Evolutionary conservation across 2,329 filamentous ascomycete species (phyloP).

Genomic region (Aspergillus fructus): DNA sequence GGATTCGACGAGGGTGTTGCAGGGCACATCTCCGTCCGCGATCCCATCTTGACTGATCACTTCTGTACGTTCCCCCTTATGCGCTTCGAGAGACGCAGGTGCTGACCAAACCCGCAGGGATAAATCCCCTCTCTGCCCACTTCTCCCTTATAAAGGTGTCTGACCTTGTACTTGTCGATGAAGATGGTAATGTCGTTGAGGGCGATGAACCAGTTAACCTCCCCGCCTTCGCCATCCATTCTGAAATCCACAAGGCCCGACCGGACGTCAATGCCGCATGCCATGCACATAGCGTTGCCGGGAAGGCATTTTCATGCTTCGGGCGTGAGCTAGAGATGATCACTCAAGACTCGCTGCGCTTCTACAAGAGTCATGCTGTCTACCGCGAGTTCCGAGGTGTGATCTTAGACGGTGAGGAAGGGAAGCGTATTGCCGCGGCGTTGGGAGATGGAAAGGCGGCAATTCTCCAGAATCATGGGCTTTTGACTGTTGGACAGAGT

Average conservation of each 20-base stretch:
- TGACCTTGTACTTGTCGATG: constrained; percentile 47
- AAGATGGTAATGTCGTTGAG: constrained; percentile 44
- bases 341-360: constrained; percentile 56
- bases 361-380: constrained; percentile 52
- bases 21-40: constrained; percentile 48
- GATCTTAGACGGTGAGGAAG: constrained; percentile 64
- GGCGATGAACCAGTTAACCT: constrained; percentile 46
- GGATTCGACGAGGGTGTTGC: constrained; percentile 23
- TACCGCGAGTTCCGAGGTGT: constrained; percentile 18
- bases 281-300: constrained; percentile 49
- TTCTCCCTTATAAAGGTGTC: constrained; percentile 45
- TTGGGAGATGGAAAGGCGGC: constrained; percentile 62
- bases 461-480: constrained; percentile 70
- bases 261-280: constrained; percentile 48
- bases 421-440: constrained; percentile 61
- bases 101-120: constrained; percentile 16
- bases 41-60: constrained; percentile 31
- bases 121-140: constrained; percentile 31
- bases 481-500: constrained; percentile 68
- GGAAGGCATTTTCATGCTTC: constrained; percentile 46
- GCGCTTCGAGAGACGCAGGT: neutral
- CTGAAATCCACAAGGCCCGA: constrained; percentile 55
- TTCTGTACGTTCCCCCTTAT: constrained; percentile 29
- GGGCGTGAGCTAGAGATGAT: constrained; percentile 45
- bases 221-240: constrained; percentile 50